These are phyloP conservation scores for Lactarius indigo DNA, from an alignment of 768 basidiomycete species.

Conservation along the genomic window DNA sequence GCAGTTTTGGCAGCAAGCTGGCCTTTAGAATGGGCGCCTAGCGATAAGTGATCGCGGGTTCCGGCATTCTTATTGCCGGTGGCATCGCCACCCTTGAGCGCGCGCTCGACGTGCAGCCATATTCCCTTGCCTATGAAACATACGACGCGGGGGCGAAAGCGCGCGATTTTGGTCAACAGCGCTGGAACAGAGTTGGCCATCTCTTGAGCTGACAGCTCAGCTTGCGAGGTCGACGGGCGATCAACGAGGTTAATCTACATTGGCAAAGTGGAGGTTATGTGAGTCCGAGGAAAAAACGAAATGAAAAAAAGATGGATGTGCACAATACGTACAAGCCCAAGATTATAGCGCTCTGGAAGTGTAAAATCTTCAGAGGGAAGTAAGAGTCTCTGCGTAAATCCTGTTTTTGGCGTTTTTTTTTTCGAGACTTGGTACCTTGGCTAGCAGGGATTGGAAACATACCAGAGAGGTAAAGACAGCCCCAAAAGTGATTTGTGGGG, in stretches of 20 bases:
- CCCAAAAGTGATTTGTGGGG: constrained; percentile 82
- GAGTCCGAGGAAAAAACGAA: not conserved
- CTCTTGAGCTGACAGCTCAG: constrained; percentile 52
- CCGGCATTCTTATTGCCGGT: not conserved
- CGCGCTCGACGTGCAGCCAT: constrained; percentile 42
- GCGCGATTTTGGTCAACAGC: constrained; percentile 57
- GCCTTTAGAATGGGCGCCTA: not conserved
- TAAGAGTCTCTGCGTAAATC: constrained; percentile 52
- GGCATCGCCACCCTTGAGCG: constrained; percentile 4
- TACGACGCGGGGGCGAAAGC: constrained; percentile 57
- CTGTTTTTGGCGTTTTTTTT: constrained; percentile 34
- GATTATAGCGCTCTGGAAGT: constrained; percentile 52
- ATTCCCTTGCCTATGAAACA: constrained; percentile 81
- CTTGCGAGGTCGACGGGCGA: constrained; percentile 61
- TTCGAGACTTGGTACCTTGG: not conserved
- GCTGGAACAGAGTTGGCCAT: constrained; percentile 50
- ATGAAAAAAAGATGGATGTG: not conserved
- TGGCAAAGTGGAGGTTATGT: not conserved
- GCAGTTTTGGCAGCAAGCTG: not conserved
- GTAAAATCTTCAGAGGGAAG: constrained; percentile 56
- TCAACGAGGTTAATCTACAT: constrained; percentile 71
- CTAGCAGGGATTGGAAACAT: constrained; percentile 10
- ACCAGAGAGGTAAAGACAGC: constrained; percentile 66
- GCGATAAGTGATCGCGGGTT: not conserved
- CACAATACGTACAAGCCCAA: constrained; percentile 57